Percentiles rank a stretch among this genome's conserved stretches.
These are phyloP conservation scores for Candida sakaeoensis DNA, from an alignment of 805 yeast genomes.

Conservation along the genomic window DNA sequence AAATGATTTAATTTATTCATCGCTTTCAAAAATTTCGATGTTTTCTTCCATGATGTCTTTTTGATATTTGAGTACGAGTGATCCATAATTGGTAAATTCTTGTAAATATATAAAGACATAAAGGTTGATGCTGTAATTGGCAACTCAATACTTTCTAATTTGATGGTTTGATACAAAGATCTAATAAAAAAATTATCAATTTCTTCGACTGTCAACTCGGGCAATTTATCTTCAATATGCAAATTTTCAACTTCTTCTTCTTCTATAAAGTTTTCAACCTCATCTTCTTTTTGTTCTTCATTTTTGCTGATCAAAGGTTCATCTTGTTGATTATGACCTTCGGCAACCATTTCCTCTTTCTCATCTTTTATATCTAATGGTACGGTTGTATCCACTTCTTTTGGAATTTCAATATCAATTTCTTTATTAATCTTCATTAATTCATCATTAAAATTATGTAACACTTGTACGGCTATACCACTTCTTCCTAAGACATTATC, in stretches of 20 bases:
- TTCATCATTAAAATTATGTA: constrained; percentile 69
- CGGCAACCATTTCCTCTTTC: not conserved
- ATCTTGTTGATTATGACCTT: not conserved
- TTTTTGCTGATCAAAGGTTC: constrained; percentile 4
- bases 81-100: constrained; percentile 71
- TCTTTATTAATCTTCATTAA: constrained; percentile 49
- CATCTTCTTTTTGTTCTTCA: constrained; percentile 11
- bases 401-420: constrained; percentile 34
- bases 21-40: constrained; percentile 77
- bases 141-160: constrained; percentile 48
- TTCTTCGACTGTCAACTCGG: constrained; percentile 52
- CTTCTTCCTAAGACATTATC: constrained; percentile 53
- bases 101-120: constrained; percentile 64
- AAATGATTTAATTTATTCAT: constrained; percentile 76
- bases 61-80: constrained; percentile 55
- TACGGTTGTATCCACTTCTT: constrained; percentile 22
- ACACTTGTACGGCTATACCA: constrained; percentile 75
- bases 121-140: constrained; percentile 76
- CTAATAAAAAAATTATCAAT: constrained; percentile 71
- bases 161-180: constrained; percentile 67
- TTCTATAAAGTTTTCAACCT: constrained; percentile 4
- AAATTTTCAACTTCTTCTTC: constrained; percentile 1
- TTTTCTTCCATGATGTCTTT: constrained; percentile 85
- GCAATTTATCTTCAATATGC: constrained; percentile 23
- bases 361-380: constrained; percentile 30